A percentile compares a stretch with the other conserved stretches of the same genome.
These are phyloP conservation scores for Quercus gilva DNA, from an alignment of 306 rosid species.

Conservation along the genomic window DNA sequence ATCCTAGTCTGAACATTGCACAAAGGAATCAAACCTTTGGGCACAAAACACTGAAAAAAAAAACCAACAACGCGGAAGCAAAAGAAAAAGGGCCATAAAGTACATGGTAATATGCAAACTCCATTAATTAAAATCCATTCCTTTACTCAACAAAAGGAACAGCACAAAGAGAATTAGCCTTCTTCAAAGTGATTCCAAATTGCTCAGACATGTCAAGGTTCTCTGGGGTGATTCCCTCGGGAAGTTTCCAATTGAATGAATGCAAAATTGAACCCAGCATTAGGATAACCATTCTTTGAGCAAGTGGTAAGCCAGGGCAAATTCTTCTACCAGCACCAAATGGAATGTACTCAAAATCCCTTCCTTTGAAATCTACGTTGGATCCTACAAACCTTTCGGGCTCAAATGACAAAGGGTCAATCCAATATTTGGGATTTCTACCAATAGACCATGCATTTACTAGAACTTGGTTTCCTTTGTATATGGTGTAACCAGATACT, in stretches of 20 bases:
- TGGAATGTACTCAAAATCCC: constrained; percentile 52
- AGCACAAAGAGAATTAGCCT: constrained; percentile 46
- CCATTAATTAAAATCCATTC: no score
- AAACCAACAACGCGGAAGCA: no score
- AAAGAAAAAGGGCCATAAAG: no score
- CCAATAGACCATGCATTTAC: constrained; percentile 60
- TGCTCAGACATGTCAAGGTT: constrained; percentile 55
- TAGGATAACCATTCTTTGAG: constrained; percentile 48
- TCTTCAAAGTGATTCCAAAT: constrained; percentile 55
- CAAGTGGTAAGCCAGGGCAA: constrained; percentile 62
- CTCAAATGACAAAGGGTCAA: constrained; percentile 27
- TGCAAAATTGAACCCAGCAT: constrained; percentile 45
- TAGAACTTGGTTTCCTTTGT: constrained; percentile 42
- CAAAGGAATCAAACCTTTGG: no score
- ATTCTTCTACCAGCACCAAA: constrained; percentile 65
- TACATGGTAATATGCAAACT: no score
- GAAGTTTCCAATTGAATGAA: constrained; percentile 56
- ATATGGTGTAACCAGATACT: constrained; percentile 36
- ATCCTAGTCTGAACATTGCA: no score
- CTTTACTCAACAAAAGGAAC: constrained; percentile 14
- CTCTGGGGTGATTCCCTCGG: constrained; percentile 32
- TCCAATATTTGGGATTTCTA: constrained; percentile 46
- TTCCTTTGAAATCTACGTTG: constrained; percentile 38
- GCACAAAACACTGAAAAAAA: no score
- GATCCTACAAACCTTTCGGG: constrained; percentile 51